Evolutionary conservation across 2,329 filamentous ascomycete species (phyloP), one percentile per base, ranked within the genome.

Genomic region (Dryadomyces quercivorus): DNA sequence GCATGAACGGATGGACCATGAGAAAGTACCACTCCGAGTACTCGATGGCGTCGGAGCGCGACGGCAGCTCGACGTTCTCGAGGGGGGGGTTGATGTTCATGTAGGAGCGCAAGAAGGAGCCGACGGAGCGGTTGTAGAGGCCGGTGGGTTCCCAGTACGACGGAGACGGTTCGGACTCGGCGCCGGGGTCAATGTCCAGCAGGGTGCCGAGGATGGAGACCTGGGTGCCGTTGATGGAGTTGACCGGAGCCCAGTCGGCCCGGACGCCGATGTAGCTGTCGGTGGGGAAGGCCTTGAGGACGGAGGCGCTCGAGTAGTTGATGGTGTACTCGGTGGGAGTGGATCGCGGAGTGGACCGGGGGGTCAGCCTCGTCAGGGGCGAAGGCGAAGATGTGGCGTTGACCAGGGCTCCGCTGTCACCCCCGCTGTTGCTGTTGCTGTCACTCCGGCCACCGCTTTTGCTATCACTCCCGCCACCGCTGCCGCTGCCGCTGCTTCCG

Each of bases 151-250:
- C 56, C 40, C 42, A 21, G 45, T 52, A 54, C 31, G 51, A n/a
- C 15, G 46, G 31, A 7, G 54, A 44, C 4, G 56, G 53, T 9
- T 59, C 55, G 1, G 54, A 49, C 45, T 59, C 57, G 13, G 10
- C 16, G 34, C 45, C 76, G 61, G 65, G 81, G 13, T 85, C 82
- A 45, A 92, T 78, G 66, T 94, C 86, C 62, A 93, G 85, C 48
- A 86, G 84, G 61, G 85, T 86, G 38, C 88, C 88, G 45, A 93
- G 80, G 53, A 94, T 80, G 1, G 86, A 84, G n/a, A 93, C 72
- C 9, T 80, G 81, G 0, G 85, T 90, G 49, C 86, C 87, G 62
- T 84, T 84, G 63, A 91, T 85, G 8, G 85, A 83, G 67, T 82
- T 88, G 42, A 90, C 69, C 51, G 81, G 80, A 9, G 79, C 77